Evolutionary conservation across 306 rosid species (phyloP), one percentile per base, ranked within the genome.

Genomic region (Cicer chorassanicum): DNA sequence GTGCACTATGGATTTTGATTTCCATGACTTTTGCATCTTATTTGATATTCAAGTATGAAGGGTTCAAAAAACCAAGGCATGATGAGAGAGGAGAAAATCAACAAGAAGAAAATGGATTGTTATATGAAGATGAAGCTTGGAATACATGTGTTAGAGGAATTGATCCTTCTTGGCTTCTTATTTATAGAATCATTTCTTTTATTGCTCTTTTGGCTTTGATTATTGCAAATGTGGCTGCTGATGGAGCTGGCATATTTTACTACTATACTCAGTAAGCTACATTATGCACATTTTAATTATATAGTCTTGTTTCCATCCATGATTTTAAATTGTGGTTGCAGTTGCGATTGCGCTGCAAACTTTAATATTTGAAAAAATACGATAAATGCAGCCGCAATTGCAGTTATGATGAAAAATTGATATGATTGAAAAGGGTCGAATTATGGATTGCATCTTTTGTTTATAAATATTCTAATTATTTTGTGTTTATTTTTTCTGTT

Each of bases 221-320:
- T 55, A 39, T 85, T 5, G 83, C 86, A 18, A 82, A 86, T 73
- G 85, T 82, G 46, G 79, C 82, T 8, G 64, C 60, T 0, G 92
- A 82, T 5, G 96, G 97, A 60, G 85, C 57, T 29, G 86, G 67
- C 83, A 92, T 94, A 48, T 85, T 90, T 54, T 85, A 77, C 90
- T 91, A 77, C 79, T 94, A 91, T 48, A 92, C 99, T 76, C 97
- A 94, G 99, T 94, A 90, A 91, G 99, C 71, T 74, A 9, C 78
- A 34, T 55, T 48, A 54, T 8, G 4, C 50, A 19, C 65, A 21
- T 42, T 16, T 49, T 2, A 38, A 24, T 50, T 48, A 13, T 54
- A 1, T 50, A 50, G 55, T 49, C 1, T 50, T n/a, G 2, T 12
- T 49, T 48, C 7, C 14, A 12, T 48, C 53, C 34, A 29, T 29